Conservation (phyloP, 2,329 filamentous ascomycete genomes). For the Aspergillus hortae region DNA sequence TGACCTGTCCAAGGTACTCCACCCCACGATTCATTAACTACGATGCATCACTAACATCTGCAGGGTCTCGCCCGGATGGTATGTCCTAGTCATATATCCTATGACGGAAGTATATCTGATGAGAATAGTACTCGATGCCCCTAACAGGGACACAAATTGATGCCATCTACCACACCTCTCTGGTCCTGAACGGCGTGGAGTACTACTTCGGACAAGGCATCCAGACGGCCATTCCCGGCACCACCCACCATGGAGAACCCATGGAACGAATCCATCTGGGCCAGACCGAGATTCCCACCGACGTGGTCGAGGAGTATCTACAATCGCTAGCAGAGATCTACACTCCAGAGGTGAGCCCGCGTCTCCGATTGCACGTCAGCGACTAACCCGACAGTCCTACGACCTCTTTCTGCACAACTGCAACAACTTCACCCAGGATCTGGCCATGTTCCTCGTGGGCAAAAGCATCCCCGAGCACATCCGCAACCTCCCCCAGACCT, state of each 20-base stretch:
- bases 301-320: slow-evolving; percentile 82
- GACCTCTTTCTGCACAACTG: slow-evolving; percentile 90
- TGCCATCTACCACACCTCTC: slow-evolving; percentile 91
- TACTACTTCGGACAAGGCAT: slow-evolving; percentile 90
- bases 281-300: slow-evolving; percentile 70
- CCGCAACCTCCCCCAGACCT: slow-evolving; percentile 75
- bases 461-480: slow-evolving; percentile 87
- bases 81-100: slow-evolving; percentile 16
- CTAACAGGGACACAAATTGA: slow-evolving; percentile 72
- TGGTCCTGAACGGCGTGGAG: slow-evolving; percentile 79
- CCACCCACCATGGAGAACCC: slow-evolving; percentile 81
- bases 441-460: slow-evolving; percentile 83
- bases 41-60: slow-evolving; percentile 16
- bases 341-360: slow-evolving; percentile 62
- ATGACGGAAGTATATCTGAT: slow-evolving; percentile 12
- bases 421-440: slow-evolving; percentile 95
- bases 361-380: background rate
- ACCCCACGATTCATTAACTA: background rate
- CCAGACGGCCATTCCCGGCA: slow-evolving; percentile 73
- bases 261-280: slow-evolving; percentile 75
- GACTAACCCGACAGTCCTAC: slow-evolving; percentile 60
- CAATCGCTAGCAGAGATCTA: slow-evolving; percentile 80
- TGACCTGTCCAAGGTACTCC: slow-evolving; percentile 61
- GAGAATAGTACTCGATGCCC: slow-evolving; percentile 50
- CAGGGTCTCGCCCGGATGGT: slow-evolving; percentile 55